Percentiles rank a stretch among this genome's conserved stretches.
phyloP scores from a whole-genome alignment of 169 alveolate species.

The Eimeria acervulina region DNA sequence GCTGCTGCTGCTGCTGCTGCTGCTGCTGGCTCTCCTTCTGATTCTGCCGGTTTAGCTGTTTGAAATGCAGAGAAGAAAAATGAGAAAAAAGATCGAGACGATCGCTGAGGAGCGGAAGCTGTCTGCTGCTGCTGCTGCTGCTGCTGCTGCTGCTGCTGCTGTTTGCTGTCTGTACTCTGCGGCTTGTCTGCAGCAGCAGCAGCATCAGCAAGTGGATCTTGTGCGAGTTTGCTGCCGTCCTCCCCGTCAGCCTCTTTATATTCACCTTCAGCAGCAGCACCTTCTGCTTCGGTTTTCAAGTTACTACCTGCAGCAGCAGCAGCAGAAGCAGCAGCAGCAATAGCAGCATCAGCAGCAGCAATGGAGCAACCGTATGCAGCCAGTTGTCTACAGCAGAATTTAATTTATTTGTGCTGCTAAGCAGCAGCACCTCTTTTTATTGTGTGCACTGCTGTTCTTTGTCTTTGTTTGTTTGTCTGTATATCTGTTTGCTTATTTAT shows the following conservation, averaged over 20 bases:
- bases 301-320: not conserved
- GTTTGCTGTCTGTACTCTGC: not conserved
- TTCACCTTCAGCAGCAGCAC: not conserved
- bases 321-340: not conserved
- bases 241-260: not conserved
- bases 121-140: slow-evolving; percentile 1
- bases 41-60: not conserved
- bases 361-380: not conserved
- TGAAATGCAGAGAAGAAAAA: slow-evolving; percentile 34
- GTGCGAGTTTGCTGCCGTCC: not conserved
- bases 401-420: too few relatives aligned
- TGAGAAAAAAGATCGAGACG: slow-evolving; percentile 26
- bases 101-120: not conserved
- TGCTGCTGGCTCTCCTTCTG: too few relatives aligned
- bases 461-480: not conserved
- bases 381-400: too few relatives aligned
- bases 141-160: slow-evolving; percentile 34
- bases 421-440: too few relatives aligned
- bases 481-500: too few relatives aligned
- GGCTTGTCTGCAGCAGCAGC: not conserved
- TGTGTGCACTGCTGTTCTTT: too few relatives aligned
- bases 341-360: not conserved
- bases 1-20: too few relatives aligned
- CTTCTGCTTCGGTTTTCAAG: not conserved
- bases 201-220: not conserved